These are phyloP conservation scores for Coemansia sp. DNA, from an alignment of 192 early-diverging fungal genomes.

Conservation along the genomic window DNA sequence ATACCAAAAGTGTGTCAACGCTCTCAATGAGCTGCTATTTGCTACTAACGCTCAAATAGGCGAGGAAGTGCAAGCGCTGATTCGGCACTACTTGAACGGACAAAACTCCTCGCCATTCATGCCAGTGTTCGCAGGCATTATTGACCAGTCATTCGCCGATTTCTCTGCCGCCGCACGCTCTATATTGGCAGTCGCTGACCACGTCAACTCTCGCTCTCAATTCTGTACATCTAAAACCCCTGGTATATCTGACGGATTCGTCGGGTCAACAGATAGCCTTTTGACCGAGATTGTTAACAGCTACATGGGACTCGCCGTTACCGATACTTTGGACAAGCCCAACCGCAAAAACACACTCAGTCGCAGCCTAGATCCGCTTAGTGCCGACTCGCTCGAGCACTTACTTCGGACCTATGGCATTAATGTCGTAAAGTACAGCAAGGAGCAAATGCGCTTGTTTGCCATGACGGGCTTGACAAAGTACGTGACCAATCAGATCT, in stretches of 20 bases:
- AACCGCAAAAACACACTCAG: background rate
- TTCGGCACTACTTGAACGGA: slow-evolving; percentile 28
- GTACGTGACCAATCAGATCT: slow-evolving; percentile 46
- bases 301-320: slow-evolving; percentile 17
- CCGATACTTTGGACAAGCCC: background rate
- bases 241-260: slow-evolving; percentile 5
- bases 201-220: background rate
- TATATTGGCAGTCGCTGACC: slow-evolving; percentile 21
- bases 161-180: slow-evolving; percentile 30
- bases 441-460: slow-evolving; percentile 45
- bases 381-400: slow-evolving; percentile 6
- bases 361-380: slow-evolving; percentile 10
- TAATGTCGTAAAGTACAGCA: slow-evolving; percentile 49
- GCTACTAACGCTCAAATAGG: slow-evolving; percentile 41
- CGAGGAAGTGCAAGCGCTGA: slow-evolving; percentile 23
- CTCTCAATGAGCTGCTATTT: slow-evolving; percentile 49
- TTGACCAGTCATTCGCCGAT: slow-evolving; percentile 31
- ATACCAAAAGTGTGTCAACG: slow-evolving; percentile 23
- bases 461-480: slow-evolving; percentile 43
- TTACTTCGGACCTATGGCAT: slow-evolving; percentile 22
- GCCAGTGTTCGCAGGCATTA: slow-evolving; percentile 24
- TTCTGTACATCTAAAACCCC: background rate
- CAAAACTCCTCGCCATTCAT: slow-evolving; percentile 14
- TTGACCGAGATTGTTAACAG: slow-evolving; percentile 30
- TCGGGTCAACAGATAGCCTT: slow-evolving; percentile 28